phyloP scores from a whole-genome alignment of 805 yeast species.

The Schwanniomyces yamadae region DNA sequence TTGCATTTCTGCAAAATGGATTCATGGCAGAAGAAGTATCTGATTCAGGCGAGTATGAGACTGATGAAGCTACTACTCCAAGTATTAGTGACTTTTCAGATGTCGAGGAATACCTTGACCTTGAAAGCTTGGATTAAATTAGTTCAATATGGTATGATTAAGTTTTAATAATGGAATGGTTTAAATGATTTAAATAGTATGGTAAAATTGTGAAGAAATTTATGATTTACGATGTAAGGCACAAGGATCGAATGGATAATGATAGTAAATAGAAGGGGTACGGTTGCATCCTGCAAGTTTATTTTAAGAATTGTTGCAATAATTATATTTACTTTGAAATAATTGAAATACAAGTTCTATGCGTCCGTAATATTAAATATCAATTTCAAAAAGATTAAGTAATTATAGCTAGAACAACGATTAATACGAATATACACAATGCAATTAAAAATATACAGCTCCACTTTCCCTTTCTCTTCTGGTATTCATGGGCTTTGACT shows the following conservation, averaged over 20 bases:
- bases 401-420: conserved; percentile 56
- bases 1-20: conserved; percentile 3
- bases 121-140: conserved; percentile 10
- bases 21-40: conserved; percentile 3
- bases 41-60: conserved; percentile 10
- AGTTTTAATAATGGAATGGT: too few relatives aligned
- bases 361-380: too few relatives aligned
- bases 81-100: conserved; percentile 7
- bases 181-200: too few relatives aligned
- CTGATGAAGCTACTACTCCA: conserved; percentile 18
- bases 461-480: conserved; percentile 68
- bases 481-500: conserved; percentile 71
- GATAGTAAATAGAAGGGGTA: too few relatives aligned
- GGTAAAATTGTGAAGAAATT: too few relatives aligned
- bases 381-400: too few relatives aligned
- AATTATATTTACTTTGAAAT: too few relatives aligned
- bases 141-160: not conserved
- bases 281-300: too few relatives aligned
- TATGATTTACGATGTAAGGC: not conserved
- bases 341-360: too few relatives aligned
- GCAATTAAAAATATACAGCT: conserved; percentile 63
- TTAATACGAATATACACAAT: conserved; percentile 54
- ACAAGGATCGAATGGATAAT: not conserved
- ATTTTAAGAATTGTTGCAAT: too few relatives aligned
- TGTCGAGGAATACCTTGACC: conserved; percentile 10